Conservation (phyloP, 2,329 filamentous ascomycete species). For the Aspergillus calidoustus region DNA sequence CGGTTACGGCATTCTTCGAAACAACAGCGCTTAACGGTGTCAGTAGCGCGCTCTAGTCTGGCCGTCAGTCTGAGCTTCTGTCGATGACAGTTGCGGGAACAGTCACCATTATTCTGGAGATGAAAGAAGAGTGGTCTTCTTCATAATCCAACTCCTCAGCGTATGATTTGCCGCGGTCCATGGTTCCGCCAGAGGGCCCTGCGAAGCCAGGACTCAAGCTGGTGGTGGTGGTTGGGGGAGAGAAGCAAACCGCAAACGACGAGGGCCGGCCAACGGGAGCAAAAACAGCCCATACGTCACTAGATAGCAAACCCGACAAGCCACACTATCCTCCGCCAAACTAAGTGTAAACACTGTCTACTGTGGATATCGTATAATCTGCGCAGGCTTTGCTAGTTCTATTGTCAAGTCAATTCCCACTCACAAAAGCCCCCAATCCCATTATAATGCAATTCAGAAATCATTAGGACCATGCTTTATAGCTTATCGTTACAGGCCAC, state of each 20-base stretch:
- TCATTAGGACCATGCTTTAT: slow-evolving; percentile 35
- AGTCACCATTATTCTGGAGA: slow-evolving; percentile 25
- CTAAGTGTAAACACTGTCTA: background rate
- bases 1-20: slow-evolving; percentile 66
- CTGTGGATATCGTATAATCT: background rate
- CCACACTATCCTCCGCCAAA: background rate
- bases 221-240: slow-evolving; percentile 2
- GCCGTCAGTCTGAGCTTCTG: slow-evolving; percentile 23
- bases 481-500: slow-evolving; percentile 44
- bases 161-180: slow-evolving; percentile 21
- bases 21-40: slow-evolving; percentile 59
- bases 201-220: background rate
- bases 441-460: slow-evolving; percentile 20
- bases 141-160: slow-evolving; percentile 18
- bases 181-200: slow-evolving; percentile 9
- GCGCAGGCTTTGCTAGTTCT: background rate
- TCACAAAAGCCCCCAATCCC: slow-evolving; percentile 15
- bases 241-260: background rate
- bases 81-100: background rate
- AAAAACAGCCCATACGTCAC: slow-evolving; percentile 7
- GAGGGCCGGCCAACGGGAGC: background rate
- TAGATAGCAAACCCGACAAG: background rate
- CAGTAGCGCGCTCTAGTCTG: slow-evolving; percentile 56
- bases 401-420: background rate
- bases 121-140: background rate